These are phyloP conservation scores for Zymoseptoria pseudotritici DNA, from an alignment of 2,329 filamentous ascomycete species.

Conservation along the genomic window DNA sequence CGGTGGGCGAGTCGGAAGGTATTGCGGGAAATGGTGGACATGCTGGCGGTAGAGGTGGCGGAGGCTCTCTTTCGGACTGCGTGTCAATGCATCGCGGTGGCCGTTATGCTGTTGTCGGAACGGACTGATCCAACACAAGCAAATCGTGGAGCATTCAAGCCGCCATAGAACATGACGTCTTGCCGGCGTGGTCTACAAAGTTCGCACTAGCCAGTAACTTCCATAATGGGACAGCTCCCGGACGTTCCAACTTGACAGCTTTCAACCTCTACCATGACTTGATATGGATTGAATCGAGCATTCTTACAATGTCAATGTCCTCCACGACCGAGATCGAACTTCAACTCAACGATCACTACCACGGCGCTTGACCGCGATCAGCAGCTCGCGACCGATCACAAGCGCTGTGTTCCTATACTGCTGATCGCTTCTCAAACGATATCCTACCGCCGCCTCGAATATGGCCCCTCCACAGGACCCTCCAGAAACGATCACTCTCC, in stretches of 20 bases:
- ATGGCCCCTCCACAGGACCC: conserved; percentile 26
- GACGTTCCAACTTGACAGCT: background rate
- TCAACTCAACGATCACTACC: background rate
- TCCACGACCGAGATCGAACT: background rate
- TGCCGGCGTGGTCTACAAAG: no score
- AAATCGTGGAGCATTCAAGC: background rate
- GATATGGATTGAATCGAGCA: background rate
- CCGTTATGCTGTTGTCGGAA: background rate
- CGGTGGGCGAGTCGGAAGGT: background rate
- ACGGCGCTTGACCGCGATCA: background rate
- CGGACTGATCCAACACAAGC: background rate
- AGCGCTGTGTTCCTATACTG: no score
- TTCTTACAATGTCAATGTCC: background rate
- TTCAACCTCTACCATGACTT: background rate
- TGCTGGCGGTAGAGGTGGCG: background rate
- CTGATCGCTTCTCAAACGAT: no score
- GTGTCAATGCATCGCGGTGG: background rate
- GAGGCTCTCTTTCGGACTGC: background rate
- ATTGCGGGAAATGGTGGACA: background rate
- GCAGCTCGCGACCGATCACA: background rate
- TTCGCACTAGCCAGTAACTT: background rate
- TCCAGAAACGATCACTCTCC: conserved; percentile 22
- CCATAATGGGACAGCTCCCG: background rate
- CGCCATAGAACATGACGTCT: background rate
- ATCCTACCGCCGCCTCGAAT: background rate